Evolutionary conservation across 1,139 yeast species (phyloP).

Genomic region (Ogataea hybrid): DNA sequence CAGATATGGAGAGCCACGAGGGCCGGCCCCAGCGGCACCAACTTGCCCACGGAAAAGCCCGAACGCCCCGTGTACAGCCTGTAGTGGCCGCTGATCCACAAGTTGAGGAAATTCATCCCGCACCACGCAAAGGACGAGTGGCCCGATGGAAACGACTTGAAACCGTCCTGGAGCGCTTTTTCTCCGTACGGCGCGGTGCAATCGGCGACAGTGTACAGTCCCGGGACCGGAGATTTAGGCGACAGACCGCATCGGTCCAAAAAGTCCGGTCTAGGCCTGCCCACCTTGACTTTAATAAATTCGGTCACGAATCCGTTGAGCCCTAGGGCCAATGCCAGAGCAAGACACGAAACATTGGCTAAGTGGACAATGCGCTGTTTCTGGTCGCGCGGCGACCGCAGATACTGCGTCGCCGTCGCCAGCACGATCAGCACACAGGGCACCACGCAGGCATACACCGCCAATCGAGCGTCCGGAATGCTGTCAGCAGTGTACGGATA

Average conservation of each 20-base stretch:
- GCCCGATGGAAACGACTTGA: conserved; percentile 78
- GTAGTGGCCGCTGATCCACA: conserved; percentile 67
- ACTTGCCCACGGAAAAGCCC: conserved; percentile 13
- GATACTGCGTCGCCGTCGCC: background rate
- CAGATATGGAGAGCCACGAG: conserved; percentile 67
- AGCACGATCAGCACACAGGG: background rate
- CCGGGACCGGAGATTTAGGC: background rate
- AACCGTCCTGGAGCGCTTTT: conserved; percentile 58
- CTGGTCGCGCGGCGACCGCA: background rate
- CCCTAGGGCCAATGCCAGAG: conserved; percentile 40
- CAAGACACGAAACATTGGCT: conserved; percentile 41
- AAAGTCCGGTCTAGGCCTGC: conserved; percentile 79
- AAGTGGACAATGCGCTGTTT: conserved; percentile 34
- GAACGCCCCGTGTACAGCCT: conserved; percentile 11
- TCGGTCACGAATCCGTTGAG: conserved; percentile 46
- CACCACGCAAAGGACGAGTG: conserved; percentile 66
- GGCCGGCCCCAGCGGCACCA: conserved; percentile 39
- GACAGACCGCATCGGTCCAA: conserved; percentile 56
- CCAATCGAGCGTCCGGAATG: conserved; percentile 1
- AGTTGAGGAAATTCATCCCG: conserved; percentile 60
- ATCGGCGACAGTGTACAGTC: conserved; percentile 32
- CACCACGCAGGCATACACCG: background rate
- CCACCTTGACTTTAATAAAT: conserved; percentile 65
- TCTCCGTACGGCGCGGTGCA: conserved; percentile 52
- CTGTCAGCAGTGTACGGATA: conserved; percentile 4